These are phyloP conservation scores for Microdochium paspali DNA, from an alignment of 2,329 filamentous ascomycete genomes.

Conservation along the genomic window DNA sequence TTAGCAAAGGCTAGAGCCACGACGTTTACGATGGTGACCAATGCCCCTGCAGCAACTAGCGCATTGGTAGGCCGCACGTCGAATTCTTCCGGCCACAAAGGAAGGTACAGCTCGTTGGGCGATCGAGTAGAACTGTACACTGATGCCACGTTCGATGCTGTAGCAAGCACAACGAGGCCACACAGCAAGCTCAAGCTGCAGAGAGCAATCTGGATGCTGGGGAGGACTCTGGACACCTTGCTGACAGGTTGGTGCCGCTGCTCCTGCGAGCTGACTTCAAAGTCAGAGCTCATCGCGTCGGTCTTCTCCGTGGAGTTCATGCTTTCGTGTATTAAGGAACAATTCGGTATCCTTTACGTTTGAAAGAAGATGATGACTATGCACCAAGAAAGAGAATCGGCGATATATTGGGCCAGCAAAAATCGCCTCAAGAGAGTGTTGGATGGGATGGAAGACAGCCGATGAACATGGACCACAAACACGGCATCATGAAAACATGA, in stretches of 20 bases:
- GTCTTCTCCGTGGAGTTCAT: constrained; percentile 27
- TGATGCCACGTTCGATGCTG: constrained; percentile 42
- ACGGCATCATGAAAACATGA: no score
- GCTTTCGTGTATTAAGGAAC: constrained; percentile 2
- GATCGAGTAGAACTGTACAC: constrained; percentile 47
- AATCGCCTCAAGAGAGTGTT: no score
- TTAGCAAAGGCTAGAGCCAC: constrained; percentile 39
- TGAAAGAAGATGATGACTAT: constrained; percentile 6
- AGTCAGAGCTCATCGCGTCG: constrained; percentile 33
- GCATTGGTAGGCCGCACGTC: constrained; percentile 47
- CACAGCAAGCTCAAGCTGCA: constrained; percentile 40
- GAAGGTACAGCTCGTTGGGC: constrained; percentile 34
- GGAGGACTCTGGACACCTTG: constrained; percentile 25
- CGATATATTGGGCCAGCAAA: no score
- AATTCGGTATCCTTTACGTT: constrained; percentile 3
- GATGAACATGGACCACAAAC: no score
- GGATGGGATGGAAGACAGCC: no score
- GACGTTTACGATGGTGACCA: constrained; percentile 38
- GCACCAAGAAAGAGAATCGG: constrained; percentile 7
- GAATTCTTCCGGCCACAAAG: constrained; percentile 49
- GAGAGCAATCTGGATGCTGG: constrained; percentile 35
- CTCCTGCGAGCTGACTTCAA: constrained; percentile 36
- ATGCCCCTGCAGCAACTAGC: constrained; percentile 38
- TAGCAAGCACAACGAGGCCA: constrained; percentile 41
- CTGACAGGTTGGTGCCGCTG: constrained; percentile 26